Conservation (phyloP, 2,329 filamentous ascomycete species). For the Epichloe aotearoae region DNA sequence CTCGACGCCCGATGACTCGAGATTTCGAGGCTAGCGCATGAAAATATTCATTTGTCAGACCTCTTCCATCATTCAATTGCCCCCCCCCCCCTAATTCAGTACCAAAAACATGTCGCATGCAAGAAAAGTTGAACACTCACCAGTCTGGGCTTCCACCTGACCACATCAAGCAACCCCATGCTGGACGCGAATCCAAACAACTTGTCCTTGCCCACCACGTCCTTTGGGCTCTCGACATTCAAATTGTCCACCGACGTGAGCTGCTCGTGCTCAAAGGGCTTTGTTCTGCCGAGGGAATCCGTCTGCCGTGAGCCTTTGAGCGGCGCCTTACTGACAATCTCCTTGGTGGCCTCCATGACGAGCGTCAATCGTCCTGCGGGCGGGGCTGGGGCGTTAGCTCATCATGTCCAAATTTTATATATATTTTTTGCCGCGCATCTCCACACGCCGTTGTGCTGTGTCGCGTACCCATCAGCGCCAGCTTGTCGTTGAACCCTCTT, state of each 20-base stretch:
- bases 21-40: constrained; percentile 46
- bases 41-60: neutral
- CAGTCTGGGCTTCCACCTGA: constrained; percentile 80
- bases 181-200: constrained; percentile 54
- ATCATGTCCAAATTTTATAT: too few species aligned
- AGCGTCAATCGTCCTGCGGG: constrained; percentile 22
- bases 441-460: too few species aligned
- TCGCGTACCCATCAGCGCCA: constrained; percentile 68
- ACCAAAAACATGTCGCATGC: neutral
- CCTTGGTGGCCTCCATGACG: constrained; percentile 26
- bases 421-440: neutral
- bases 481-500: constrained; percentile 84
- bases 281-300: constrained; percentile 40
- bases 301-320: constrained; percentile 12
- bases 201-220: constrained; percentile 50
- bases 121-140: constrained; percentile 34
- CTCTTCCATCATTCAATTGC: neutral
- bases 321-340: constrained; percentile 22
- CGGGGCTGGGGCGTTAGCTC: constrained; percentile 4
- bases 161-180: constrained; percentile 59
- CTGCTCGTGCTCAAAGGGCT: constrained; percentile 55
- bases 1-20: constrained; percentile 59
- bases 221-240: constrained; percentile 41
- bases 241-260: constrained; percentile 65
- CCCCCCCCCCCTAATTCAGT: too few species aligned